Evolutionary conservation across 2,329 filamentous ascomycete genomes (phyloP).

Genomic region (Talaromyces piceae): DNA sequence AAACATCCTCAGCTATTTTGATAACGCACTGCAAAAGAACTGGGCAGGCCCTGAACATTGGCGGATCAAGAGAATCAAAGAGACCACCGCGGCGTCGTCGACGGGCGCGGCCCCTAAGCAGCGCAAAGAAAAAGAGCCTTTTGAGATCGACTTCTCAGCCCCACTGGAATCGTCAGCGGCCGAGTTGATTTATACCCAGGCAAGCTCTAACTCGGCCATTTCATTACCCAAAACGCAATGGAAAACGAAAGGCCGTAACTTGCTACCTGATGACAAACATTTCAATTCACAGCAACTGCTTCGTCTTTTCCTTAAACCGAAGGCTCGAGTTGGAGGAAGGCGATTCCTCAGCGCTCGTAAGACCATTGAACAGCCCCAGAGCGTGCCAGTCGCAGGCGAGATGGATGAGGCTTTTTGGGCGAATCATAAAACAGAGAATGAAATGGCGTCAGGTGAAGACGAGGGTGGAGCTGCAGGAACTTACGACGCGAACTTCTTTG

Average conservation of each 20-base stretch:
- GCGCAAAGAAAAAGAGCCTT: conserved; percentile 92
- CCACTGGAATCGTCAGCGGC: conserved; percentile 64
- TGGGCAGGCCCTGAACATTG: conserved; percentile 98
- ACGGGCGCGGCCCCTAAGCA: conserved; percentile 44
- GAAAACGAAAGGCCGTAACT: conserved; percentile 86
- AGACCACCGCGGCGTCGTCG: conserved; percentile 51
- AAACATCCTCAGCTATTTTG: conserved; percentile 96
- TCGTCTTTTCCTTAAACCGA: conserved; percentile 88
- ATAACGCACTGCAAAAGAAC: conserved; percentile 92
- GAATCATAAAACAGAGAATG: conserved; percentile 50
- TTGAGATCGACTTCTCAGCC: conserved; percentile 83
- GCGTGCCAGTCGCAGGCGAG: conserved; percentile 60
- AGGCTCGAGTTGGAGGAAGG: conserved; percentile 68
- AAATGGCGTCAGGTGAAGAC: conserved; percentile 26
- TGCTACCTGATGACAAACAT: conserved; percentile 95
- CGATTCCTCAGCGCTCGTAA: conserved; percentile 46
- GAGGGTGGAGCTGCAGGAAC: conserved; percentile 61
- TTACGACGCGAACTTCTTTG: conserved; percentile 95
- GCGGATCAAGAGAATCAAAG: conserved; percentile 91
- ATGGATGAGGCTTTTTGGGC: conserved; percentile 98
- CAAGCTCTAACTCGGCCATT: conserved; percentile 71
- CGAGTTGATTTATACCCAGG: conserved; percentile 73
- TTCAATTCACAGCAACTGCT: conserved; percentile 91
- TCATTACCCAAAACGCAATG: conserved; percentile 88
- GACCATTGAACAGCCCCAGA: conserved; percentile 30